Evolutionary conservation across 2,329 filamentous ascomycete genomes (phyloP), one percentile per base, ranked within the genome.

Genomic region (Metarhizium robertsii): DNA sequence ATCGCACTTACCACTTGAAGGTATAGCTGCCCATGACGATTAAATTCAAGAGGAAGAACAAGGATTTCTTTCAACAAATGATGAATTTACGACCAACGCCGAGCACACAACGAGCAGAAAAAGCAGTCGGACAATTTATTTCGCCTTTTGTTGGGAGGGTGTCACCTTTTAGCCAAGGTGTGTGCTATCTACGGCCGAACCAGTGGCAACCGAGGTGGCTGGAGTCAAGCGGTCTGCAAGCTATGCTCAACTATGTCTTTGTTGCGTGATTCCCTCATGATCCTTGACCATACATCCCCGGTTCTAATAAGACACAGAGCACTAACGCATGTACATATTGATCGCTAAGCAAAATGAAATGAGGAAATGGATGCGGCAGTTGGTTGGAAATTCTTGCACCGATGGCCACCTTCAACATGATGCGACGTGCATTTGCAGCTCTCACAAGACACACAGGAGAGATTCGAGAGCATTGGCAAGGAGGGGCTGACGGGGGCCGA

Each of bases 1-100:
- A 34, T 47, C 14, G 48, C 46, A 69, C 83, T 73, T 73, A 88
- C 85, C 85, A 88, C 70, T 79, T 84, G 75, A 88, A 88, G 52
- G 83, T 83, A 68, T 83, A 87, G 73, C 75, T 85, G 65, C 81
- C 84, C 83, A 87, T 86, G 61, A 61, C 56, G 57, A 62, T 56
- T 62, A 38, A 20, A 40, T 55, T 57, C 52, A 20, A 45, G 30
- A 58, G 53, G 25, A 45, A 20, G 11, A 20, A 30, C 30, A 45
- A 55, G 13, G 25, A 32, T 50, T 29, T 43, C n/a, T 50, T 29
- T 43, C n/a, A 43, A 30, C 43, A 25, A 36, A 43, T 25, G 16
- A 25, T 25, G 45, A 20, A 18, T 46, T 46, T 30, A 43, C 50
- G 30, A 53, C 38, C 16, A 34, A 49, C 2, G 32, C 36, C 52